These are phyloP conservation scores for Exophiala xenobiotica DNA, from an alignment of 2,329 filamentous ascomycete species.

Conservation along the genomic window DNA sequence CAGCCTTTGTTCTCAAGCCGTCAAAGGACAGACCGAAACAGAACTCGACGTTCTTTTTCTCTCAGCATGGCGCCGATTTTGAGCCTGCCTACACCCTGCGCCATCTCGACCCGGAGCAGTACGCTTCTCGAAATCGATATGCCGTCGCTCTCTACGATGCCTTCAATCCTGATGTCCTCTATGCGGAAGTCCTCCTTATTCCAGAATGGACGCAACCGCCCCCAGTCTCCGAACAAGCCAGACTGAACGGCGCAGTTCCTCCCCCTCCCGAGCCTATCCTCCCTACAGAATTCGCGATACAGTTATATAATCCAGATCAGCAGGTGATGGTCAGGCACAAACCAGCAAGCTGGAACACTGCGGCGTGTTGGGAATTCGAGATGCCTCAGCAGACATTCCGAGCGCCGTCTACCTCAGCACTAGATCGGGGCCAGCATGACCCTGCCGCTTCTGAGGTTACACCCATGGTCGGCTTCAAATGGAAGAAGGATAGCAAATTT, in stretches of 20 bases:
- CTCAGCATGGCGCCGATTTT: slow-evolving; percentile 77
- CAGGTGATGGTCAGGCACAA: slow-evolving; percentile 67
- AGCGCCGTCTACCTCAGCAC: slow-evolving; percentile 70
- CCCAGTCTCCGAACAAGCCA: slow-evolving; percentile 76
- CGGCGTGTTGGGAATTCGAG: slow-evolving; percentile 85
- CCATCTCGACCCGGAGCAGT: slow-evolving; percentile 68
- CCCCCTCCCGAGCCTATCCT: slow-evolving; percentile 69
- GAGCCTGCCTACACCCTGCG: slow-evolving; percentile 76
- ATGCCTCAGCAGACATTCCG: slow-evolving; percentile 84
- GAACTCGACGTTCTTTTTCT: slow-evolving; percentile 44
- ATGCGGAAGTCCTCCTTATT: slow-evolving; percentile 78
- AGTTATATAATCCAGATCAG: slow-evolving; percentile 93
- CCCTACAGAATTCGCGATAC: slow-evolving; percentile 76
- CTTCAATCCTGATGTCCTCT: slow-evolving; percentile 76
- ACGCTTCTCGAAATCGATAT: slow-evolving; percentile 76
- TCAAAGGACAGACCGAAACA: slow-evolving; percentile 47
- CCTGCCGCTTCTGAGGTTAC: slow-evolving; percentile 55
- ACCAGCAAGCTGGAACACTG: slow-evolving; percentile 75
- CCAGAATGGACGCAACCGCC: slow-evolving; percentile 84
- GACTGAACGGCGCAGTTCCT: slow-evolving; percentile 64
- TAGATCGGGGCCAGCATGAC: slow-evolving; percentile 71
- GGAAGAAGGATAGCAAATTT: slow-evolving; percentile 83
- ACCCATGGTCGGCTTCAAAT: slow-evolving; percentile 79
- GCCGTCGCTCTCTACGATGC: slow-evolving; percentile 82
- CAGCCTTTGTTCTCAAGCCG: slow-evolving; percentile 61